These are phyloP conservation scores for Physcia stellaris DNA, from an alignment of 495 filamentous ascomycete species.

Conservation along the genomic window DNA sequence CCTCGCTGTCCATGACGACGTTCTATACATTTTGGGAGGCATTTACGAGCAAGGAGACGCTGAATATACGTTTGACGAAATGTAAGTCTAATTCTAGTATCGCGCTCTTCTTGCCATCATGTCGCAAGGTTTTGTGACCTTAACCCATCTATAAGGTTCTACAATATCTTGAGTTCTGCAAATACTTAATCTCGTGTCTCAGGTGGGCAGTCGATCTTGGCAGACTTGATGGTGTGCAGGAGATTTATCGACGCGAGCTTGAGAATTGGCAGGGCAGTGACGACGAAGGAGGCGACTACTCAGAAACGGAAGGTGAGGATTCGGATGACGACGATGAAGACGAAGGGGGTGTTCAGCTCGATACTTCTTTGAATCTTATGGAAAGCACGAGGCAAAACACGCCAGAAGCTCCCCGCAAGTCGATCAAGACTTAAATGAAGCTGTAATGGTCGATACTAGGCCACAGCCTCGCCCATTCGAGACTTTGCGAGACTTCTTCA, in stretches of 20 bases:
- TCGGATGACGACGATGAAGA: slow-evolving; percentile 49
- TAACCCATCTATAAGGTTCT: no score
- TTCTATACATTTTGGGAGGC: slow-evolving; percentile 84
- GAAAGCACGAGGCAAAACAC: slow-evolving; percentile 17
- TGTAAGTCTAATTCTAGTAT: no score
- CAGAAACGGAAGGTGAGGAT: slow-evolving; percentile 54
- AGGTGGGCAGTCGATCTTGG: slow-evolving; percentile 83
- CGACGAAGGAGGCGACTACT: slow-evolving; percentile 53
- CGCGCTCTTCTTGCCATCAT: no score
- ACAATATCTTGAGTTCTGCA: no score
- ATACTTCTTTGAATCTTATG: no score
- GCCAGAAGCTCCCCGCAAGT: slow-evolving; percentile 32
- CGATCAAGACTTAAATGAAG: slow-evolving; percentile 40
- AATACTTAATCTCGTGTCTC: no score
- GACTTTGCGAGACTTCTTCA: slow-evolving; percentile 81
- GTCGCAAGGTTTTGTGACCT: no score
- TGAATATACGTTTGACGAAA: slow-evolving; percentile 88
- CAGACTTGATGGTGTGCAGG: slow-evolving; percentile 81
- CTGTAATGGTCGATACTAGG: slow-evolving; percentile 32
- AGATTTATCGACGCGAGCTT: slow-evolving; percentile 71
- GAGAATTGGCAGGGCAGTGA: slow-evolving; percentile 73
- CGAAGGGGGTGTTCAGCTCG: slow-evolving; percentile 17
- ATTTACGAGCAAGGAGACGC: slow-evolving; percentile 90
- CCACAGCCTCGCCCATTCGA: slow-evolving; percentile 73
- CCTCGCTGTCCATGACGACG: slow-evolving; percentile 80